A percentile compares a stretch with the other conserved stretches of the same genome.
Evolutionary conservation across 441 rosid genomes (phyloP).

Genomic region (Biscutella laevigata): DNA sequence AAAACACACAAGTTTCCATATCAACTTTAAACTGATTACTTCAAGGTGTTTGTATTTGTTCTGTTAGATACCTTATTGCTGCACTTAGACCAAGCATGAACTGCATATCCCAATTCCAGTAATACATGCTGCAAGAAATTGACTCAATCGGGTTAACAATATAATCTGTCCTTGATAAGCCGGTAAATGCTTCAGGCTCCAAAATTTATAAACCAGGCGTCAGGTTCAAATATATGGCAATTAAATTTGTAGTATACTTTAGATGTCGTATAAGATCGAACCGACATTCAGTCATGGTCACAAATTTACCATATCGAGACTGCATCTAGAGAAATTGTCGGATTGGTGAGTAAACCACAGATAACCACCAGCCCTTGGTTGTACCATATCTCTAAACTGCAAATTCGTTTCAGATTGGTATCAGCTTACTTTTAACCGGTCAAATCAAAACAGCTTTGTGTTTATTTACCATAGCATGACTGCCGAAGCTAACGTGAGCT

Average conservation of each 20-base stretch:
- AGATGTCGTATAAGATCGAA: too few species aligned
- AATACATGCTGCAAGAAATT: constrained; percentile 31
- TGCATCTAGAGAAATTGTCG: constrained; percentile 76
- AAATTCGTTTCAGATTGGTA: not conserved
- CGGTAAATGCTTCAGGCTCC: too few species aligned
- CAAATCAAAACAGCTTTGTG: not conserved
- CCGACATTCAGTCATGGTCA: too few species aligned
- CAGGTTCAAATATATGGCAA: too few species aligned
- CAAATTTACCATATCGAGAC: constrained; percentile 73
- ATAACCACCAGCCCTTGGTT: constrained; percentile 79
- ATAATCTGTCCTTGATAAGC: too few species aligned
- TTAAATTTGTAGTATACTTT: too few species aligned
- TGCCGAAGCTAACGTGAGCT: constrained; percentile 80
- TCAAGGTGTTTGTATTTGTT: not conserved
- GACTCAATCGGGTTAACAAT: not conserved
- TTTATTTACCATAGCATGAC: constrained; percentile 65
- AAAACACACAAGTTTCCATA: not conserved
- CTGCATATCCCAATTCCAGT: constrained; percentile 81
- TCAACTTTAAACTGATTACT: not conserved
- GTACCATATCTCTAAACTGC: constrained; percentile 96
- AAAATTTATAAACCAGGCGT: too few species aligned
- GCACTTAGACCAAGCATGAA: constrained; percentile 84
- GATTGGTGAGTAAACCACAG: constrained; percentile 68
- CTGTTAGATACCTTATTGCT: constrained; percentile 52
- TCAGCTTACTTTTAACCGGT: not conserved